These are phyloP conservation scores for Fusarium sambucinum DNA, from an alignment of 2,329 filamentous ascomycete genomes.

Conservation along the genomic window DNA sequence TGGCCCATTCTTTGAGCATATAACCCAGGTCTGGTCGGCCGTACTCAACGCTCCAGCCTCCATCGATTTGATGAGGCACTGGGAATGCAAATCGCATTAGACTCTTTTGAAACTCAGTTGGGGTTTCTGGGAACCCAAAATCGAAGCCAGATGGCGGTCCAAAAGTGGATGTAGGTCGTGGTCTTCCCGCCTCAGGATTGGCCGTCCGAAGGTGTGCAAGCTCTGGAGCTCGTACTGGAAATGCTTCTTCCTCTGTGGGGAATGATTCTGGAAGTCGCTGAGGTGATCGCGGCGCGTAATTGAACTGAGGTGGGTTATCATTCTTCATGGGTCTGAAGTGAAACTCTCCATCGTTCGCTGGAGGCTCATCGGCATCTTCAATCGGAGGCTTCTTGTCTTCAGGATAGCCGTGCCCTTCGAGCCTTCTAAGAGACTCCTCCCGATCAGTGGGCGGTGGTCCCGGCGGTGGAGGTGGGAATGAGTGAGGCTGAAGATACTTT, in stretches of 20 bases:
- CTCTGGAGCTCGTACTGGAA: conserved; percentile 62
- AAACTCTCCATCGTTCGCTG: conserved; percentile 58
- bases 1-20: conserved; percentile 85
- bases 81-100: conserved; percentile 92
- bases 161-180: conserved; percentile 67
- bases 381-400: conserved; percentile 56
- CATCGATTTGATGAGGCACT: conserved; percentile 73
- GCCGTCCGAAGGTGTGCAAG: conserved; percentile 68
- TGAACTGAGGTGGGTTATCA: conserved; percentile 68
- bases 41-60: conserved; percentile 93
- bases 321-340: conserved; percentile 68
- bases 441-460: conserved; percentile 50
- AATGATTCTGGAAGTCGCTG: conserved; percentile 48
- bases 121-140: conserved; percentile 85
- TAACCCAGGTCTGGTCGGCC: conserved; percentile 88
- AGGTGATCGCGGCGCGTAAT: conserved; percentile 65
- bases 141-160: conserved; percentile 75
- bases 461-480: conserved; percentile 49
- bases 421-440: conserved; percentile 62
- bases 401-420: conserved; percentile 63
- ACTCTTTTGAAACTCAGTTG: conserved; percentile 88
- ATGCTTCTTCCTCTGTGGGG: conserved; percentile 39
- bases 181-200: conserved; percentile 49
- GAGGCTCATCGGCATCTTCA: conserved; percentile 38
- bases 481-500: conserved; percentile 70